Percentiles rank a stretch among this genome's conserved stretches.
These are phyloP conservation scores for Omphalotus olearius DNA, from an alignment of 1,284 basidiomycete genomes.

Conservation along the genomic window DNA sequence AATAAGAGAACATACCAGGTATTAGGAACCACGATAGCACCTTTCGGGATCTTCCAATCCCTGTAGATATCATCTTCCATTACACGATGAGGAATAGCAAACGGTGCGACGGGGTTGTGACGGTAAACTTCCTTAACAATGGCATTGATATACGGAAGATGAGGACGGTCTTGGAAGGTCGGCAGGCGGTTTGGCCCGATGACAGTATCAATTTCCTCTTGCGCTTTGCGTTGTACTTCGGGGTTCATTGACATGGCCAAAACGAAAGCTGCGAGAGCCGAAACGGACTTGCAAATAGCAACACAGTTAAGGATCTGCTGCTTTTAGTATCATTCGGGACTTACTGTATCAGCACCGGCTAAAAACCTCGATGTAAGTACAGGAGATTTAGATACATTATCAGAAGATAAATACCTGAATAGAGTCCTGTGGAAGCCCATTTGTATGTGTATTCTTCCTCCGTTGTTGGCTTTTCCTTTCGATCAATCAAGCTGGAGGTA, in stretches of 20 bases:
- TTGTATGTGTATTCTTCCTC: constrained; percentile 4
- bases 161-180: constrained; percentile 8
- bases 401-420: not conserved
- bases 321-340: not conserved
- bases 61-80: constrained; percentile 3
- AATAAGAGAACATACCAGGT: not conserved
- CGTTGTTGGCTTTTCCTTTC: not conserved
- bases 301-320: not conserved
- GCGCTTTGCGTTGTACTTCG: constrained; percentile 1
- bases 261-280: not conserved
- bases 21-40: not conserved
- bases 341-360: constrained; percentile 14
- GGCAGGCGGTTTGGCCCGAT: constrained; percentile 5
- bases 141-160: constrained; percentile 9
- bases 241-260: not conserved
- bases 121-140: constrained; percentile 3
- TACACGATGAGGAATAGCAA: constrained; percentile 3
- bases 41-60: constrained; percentile 2
- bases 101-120: constrained; percentile 1
- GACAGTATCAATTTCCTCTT: constrained; percentile 8
- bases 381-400: not conserved
- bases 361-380: not conserved
- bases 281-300: not conserved
- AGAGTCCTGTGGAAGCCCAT: constrained; percentile 6
- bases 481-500: not conserved